Base-by-base conservation (phyloP, 306 rosid genomes). In the Carpinus fangiana region DNA sequence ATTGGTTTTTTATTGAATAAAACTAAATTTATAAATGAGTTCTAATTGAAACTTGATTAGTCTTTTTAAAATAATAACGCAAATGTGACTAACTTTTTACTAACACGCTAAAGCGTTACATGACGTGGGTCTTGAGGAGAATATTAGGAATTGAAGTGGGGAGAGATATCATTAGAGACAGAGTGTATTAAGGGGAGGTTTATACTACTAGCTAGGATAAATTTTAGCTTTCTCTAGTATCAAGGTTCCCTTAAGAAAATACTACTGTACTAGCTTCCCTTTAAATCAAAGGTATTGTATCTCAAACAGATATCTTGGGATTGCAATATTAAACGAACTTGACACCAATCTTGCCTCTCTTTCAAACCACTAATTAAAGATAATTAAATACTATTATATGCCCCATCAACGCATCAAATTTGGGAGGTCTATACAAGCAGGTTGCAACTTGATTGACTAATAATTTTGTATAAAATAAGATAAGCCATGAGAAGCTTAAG, bases 351-450 rank as follows among this genome's bases (percentile, higher is more conserved):
- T 4, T 67, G 7, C 8, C 31, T 67, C 16, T 0, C 26, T 41
- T 4, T 9, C 6, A n/a, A 67, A n/a, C 26, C 51, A 17, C 5
- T 8, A 67, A 67, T 41, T 18, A 9, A n/a, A 8, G 26, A 4
- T 9, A 67, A 67, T 36, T 17, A 5, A 38, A 41, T 18, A 9
- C 7, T 17, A 38, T 16, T 43, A 10, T 67, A 18, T n/a, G 72
- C 72, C 47, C 17, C 7, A 67, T 67, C 12, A 9, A 23, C 16
- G 34, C 53, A 65, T 53, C 46, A 34, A 75, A 20, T 2, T 75
- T 6, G 75, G 46, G 43, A 69, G 77, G 60, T 43, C 51, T 53
- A 64, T 54, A 21, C 50, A 20, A 70, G 54, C 61, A 82, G 68
- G 61, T 17, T 51, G 45, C 0, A 61, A 79, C 48, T 34, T 52